These are phyloP conservation scores for Rhodotorula sp. DNA, from an alignment of 1,284 basidiomycete genomes.

Conservation along the genomic window DNA sequence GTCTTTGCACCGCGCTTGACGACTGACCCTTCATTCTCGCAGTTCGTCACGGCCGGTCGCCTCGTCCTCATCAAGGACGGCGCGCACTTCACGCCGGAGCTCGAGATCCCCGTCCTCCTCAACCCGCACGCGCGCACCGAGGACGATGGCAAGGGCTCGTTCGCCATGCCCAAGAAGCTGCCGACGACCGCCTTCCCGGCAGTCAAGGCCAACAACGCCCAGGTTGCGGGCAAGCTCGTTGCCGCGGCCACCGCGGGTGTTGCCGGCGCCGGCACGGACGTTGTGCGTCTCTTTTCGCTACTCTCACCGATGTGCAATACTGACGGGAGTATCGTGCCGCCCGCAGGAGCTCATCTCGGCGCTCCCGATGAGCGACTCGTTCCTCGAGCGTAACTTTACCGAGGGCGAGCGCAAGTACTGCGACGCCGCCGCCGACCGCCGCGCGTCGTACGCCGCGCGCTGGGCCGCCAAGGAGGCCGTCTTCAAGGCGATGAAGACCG, in stretches of 20 bases:
- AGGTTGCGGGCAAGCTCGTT: conserved; percentile 58
- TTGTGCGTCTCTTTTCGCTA: conserved; percentile 14
- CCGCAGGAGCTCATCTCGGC: conserved; percentile 77
- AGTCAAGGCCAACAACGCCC: conserved; percentile 67
- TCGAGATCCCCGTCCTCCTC: conserved; percentile 83
- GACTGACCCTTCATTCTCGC: background rate
- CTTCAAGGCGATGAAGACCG: conserved; percentile 93
- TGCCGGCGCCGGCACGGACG: conserved; percentile 46
- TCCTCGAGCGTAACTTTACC: conserved; percentile 91
- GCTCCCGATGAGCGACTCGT: conserved; percentile 88
- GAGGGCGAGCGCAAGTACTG: conserved; percentile 85
- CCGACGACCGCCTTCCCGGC: conserved; percentile 54
- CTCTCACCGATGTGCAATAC: no score
- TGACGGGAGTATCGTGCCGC: no score
- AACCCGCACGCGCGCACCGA: conserved; percentile 78
- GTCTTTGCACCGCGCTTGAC: background rate
- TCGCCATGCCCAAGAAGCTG: conserved; percentile 69
- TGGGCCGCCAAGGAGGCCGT: conserved; percentile 88
- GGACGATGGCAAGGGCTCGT: conserved; percentile 81
- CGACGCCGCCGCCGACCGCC: conserved; percentile 76
- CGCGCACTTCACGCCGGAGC: conserved; percentile 84
- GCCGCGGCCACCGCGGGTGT: conserved; percentile 37
- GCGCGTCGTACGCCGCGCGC: conserved; percentile 89
- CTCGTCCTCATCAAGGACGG: conserved; percentile 93
- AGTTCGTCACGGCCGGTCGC: conserved; percentile 78